Conservation (phyloP, 2,329 filamentous ascomycete genomes). For the Beauveria bassiana region DNA sequence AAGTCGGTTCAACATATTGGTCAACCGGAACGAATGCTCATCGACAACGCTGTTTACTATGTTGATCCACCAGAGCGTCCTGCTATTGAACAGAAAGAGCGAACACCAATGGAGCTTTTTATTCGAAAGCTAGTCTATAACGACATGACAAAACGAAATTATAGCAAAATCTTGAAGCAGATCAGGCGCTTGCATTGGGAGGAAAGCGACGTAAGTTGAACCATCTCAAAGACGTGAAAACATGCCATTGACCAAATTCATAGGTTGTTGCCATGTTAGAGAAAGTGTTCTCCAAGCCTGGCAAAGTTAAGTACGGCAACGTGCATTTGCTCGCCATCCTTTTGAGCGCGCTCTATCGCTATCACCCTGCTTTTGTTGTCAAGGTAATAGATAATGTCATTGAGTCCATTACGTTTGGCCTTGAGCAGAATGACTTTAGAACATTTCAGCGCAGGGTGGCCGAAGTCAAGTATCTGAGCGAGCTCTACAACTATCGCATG, state of each 20-base stretch:
- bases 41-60: slow-evolving; percentile 97
- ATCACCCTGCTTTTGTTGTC: slow-evolving; percentile 86
- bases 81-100: slow-evolving; percentile 93
- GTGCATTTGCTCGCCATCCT: slow-evolving; percentile 90
- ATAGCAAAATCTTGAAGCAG: slow-evolving; percentile 89
- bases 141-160: slow-evolving; percentile 89
- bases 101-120: slow-evolving; percentile 87
- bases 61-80: slow-evolving; percentile 91
- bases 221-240: background rate
- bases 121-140: slow-evolving; percentile 87
- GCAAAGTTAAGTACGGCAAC: slow-evolving; percentile 96
- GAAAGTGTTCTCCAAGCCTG: slow-evolving; percentile 92
- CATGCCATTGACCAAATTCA: slow-evolving; percentile 11
- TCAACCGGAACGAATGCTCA: slow-evolving; percentile 93
- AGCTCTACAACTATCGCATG: slow-evolving; percentile 97
- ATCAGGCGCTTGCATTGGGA: slow-evolving; percentile 97
- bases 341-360: slow-evolving; percentile 78
- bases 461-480: slow-evolving; percentile 91
- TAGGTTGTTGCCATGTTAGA: slow-evolving; percentile 68
- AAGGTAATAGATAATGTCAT: slow-evolving; percentile 87
- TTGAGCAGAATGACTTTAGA: slow-evolving; percentile 96
- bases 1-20: slow-evolving; percentile 93
- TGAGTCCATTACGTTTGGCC: slow-evolving; percentile 77
- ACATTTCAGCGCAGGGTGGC: slow-evolving; percentile 92
- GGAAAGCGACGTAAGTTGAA: slow-evolving; percentile 60